phyloP scores from a whole-genome alignment of 306 rosid genomes.

The Albizia julibrissin region DNA sequence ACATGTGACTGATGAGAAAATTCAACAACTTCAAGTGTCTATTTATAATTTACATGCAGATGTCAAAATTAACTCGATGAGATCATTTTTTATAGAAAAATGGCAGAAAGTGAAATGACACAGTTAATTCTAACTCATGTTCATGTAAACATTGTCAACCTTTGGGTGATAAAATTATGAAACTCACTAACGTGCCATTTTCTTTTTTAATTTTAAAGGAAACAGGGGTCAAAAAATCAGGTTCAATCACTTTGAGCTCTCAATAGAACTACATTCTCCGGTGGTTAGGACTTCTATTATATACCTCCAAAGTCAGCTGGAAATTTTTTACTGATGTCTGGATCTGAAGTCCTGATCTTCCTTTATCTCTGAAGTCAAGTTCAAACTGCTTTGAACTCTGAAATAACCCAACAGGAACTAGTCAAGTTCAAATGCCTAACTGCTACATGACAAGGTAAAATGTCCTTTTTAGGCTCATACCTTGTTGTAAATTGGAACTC shows the following conservation, averaged over 20 bases:
- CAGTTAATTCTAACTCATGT: neutral
- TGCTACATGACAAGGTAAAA: neutral
- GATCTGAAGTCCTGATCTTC: neutral
- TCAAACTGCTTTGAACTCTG: neutral
- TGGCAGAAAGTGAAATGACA: neutral
- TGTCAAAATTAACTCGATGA: neutral
- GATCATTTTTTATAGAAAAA: neutral
- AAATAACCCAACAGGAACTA: neutral
- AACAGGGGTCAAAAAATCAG: neutral
- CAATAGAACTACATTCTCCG: neutral
- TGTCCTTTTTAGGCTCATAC: neutral
- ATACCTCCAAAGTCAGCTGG: constrained; percentile 8
- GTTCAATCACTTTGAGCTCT: neutral
- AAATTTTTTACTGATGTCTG: neutral
- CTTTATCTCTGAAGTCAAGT: constrained; percentile 1
- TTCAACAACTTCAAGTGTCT: neutral
- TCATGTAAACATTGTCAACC: neutral
- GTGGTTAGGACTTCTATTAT: neutral
- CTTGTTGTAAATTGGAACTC: neutral
- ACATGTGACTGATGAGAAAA: neutral
- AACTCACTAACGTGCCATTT: neutral
- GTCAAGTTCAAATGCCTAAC: neutral
- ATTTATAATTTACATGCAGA: neutral
- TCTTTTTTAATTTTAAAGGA: neutral
- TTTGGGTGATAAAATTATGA: neutral